Evolutionary conservation across 1,284 basidiomycete genomes (phyloP).

Genomic region (Pholiota adiposa): DNA sequence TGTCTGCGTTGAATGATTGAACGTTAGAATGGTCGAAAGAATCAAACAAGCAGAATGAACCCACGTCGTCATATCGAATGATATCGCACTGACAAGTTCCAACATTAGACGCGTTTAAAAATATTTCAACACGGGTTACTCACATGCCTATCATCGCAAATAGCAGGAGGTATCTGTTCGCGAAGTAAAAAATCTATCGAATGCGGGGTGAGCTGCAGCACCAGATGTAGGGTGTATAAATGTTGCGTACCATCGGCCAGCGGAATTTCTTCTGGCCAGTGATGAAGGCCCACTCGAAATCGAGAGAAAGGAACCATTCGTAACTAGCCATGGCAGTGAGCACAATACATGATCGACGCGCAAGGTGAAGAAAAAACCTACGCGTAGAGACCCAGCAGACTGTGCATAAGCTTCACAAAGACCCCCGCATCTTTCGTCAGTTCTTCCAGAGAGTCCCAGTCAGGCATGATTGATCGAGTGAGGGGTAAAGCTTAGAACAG

Average conservation of each 20-base stretch:
- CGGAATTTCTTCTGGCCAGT: conserved; percentile 61
- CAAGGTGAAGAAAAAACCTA: conserved; percentile 32
- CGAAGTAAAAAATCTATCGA: conserved; percentile 71
- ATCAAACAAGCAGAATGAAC: conserved; percentile 20
- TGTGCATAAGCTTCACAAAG: conserved; percentile 70
- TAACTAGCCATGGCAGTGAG: too few species aligned
- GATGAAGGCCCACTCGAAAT: conserved; percentile 71
- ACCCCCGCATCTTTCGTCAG: conserved; percentile 53
- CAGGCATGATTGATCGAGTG: conserved; percentile 37
- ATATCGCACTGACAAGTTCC: conserved; percentile 47
- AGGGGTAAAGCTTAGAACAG: not conserved
- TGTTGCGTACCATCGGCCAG: conserved; percentile 58
- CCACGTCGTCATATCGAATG: conserved; percentile 58
- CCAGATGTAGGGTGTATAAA: not conserved
- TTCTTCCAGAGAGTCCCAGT: conserved; percentile 62
- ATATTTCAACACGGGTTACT: conserved; percentile 25
- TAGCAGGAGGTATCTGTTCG: conserved; percentile 68
- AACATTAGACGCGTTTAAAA: conserved; percentile 9
- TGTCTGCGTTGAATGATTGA: conserved; percentile 37
- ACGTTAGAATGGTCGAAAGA: not conserved
- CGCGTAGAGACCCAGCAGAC: conserved; percentile 68
- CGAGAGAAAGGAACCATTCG: conserved; percentile 65
- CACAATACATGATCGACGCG: not conserved
- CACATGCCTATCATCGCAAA: conserved; percentile 73
- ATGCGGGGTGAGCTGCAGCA: not conserved